These are phyloP conservation scores for Plasmopara muralis DNA, from an alignment of 352 stramenopile species.

Conservation along the genomic window DNA sequence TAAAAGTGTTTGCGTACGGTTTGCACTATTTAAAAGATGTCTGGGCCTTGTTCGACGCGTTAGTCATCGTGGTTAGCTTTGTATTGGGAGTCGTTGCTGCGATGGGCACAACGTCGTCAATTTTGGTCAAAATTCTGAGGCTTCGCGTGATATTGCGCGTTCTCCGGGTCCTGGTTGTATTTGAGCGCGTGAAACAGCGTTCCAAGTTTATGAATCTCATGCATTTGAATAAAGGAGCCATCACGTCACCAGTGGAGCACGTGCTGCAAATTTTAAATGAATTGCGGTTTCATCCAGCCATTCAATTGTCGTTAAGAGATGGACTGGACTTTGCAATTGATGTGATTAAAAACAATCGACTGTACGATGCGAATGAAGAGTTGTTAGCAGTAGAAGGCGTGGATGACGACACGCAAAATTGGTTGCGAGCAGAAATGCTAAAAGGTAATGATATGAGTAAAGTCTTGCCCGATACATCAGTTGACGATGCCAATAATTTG, in stretches of 20 bases:
- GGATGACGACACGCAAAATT: constrained; percentile 80
- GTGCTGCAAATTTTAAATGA: constrained; percentile 71
- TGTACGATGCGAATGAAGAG: constrained; percentile 79
- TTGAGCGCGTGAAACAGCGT: constrained; percentile 79
- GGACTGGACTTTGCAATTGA: constrained; percentile 81
- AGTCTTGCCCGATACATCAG: constrained; percentile 44
- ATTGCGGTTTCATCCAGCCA: constrained; percentile 65
- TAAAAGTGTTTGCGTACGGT: constrained; percentile 79
- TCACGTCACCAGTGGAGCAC: constrained; percentile 74
- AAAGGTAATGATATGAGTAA: constrained; percentile 62
- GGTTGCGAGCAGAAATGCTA: constrained; percentile 72
- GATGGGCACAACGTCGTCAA: constrained; percentile 38
- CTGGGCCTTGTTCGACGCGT: constrained; percentile 75
- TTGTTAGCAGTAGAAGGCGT: constrained; percentile 59
- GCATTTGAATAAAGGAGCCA: constrained; percentile 47
- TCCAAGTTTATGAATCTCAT: constrained; percentile 69
- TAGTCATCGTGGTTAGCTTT: constrained; percentile 78
- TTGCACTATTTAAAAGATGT: constrained; percentile 52
- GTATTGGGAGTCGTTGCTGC: constrained; percentile 62
- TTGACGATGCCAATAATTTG: constrained; percentile 16
- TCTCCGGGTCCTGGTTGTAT: constrained; percentile 78
- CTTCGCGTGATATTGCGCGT: constrained; percentile 74
- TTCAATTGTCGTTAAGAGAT: constrained; percentile 40
- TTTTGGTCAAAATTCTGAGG: constrained; percentile 67
- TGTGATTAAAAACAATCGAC: constrained; percentile 78